A percentile compares a stretch with the other conserved stretches of the same genome.
phyloP scores from a whole-genome alignment of 1,284 basidiomycete species.

The Meira nashicola region DNA sequence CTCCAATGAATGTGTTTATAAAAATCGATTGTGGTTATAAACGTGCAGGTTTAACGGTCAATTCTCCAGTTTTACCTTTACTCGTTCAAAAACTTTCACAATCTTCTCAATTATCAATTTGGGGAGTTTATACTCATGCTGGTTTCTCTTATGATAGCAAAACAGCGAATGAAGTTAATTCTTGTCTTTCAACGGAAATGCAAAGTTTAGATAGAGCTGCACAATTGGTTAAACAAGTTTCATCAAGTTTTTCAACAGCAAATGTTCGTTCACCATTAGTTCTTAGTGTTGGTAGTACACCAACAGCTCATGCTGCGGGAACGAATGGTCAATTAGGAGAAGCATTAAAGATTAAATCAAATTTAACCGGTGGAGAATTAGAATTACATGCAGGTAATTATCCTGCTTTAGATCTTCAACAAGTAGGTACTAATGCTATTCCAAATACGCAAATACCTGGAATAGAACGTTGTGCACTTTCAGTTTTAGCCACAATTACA shows the following conservation, averaged over 20 bases:
- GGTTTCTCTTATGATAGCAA: conserved; percentile 55
- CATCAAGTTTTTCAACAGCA: background rate
- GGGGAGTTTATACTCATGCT: conserved; percentile 78
- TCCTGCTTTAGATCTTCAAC: conserved; percentile 76
- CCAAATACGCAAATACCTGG: conserved; percentile 4
- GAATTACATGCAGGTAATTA: conserved; percentile 65
- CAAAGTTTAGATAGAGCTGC: conserved; percentile 67
- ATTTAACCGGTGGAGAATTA: conserved; percentile 27
- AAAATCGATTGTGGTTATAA: conserved; percentile 68
- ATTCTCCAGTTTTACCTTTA: conserved; percentile 60
- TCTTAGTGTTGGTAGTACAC: conserved; percentile 77
- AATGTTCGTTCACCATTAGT: conserved; percentile 57
- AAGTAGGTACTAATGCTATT: conserved; percentile 62
- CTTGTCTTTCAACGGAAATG: conserved; percentile 69
- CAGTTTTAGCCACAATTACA: conserved; percentile 68
- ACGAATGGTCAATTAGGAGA: conserved; percentile 55
- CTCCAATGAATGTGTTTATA: conserved; percentile 70
- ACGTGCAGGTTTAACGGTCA: conserved; percentile 70
- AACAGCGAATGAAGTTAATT: conserved; percentile 56
- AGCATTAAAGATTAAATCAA: conserved; percentile 30
- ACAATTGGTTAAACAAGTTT: conserved; percentile 57
- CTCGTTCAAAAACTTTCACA: conserved; percentile 60
- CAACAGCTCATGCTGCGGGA: conserved; percentile 71
- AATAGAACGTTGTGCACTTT: conserved; percentile 62
- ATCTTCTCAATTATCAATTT: conserved; percentile 63